Base-by-base conservation (phyloP, 129 eudicot species). In the Heracleum sosnowskyi region DNA sequence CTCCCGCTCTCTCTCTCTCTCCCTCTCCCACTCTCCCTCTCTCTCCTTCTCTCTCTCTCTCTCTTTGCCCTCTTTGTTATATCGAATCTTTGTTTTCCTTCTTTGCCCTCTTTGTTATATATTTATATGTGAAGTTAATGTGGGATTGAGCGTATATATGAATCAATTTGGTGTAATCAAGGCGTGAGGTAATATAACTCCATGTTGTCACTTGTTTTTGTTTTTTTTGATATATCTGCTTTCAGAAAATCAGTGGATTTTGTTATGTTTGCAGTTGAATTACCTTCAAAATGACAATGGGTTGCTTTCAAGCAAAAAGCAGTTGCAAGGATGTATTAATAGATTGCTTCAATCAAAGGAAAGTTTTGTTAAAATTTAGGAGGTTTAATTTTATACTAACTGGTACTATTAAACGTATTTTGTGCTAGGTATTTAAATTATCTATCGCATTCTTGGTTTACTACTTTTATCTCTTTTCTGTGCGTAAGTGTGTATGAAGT, bases 301-400 rank as follows among this genome's bases (percentile, higher is more conserved):
- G 72, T 53, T 90, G 85, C 86, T 88, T 77, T 86, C 79, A 88
- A 88, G 85, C 96, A 88, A 76, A 88, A 81, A 69, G 88, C 88
- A n/a, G 76, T 85, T 84, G 79, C 86, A 88, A 63, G 88, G 81
- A 80, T 86, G 89, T 71, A 76, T 90, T 55, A 64, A 66, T 78
- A 81, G 53, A 85, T 79, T 86, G 49, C 81, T 90, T 35, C 85
- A 84, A 78, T 79, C 92, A 29, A 88, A 82, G 80, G 85, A 90
- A 78, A 41, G 57, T 35, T 90, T 90, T 81, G 80, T 88, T 29
- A 83, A 84, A 37, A 86, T 83, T 72, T 90, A 90, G 78, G 86
- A 88, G 92, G 96, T 88, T 64, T 78, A n/a, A n/a, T n/a, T n/a
- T 86, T 80, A 36, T 46, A 42, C 46, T 49, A 17, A 47, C 51